phyloP scores from a whole-genome alignment of 176 grass and related monocot species.

The Luzula sylvatica region DNA sequence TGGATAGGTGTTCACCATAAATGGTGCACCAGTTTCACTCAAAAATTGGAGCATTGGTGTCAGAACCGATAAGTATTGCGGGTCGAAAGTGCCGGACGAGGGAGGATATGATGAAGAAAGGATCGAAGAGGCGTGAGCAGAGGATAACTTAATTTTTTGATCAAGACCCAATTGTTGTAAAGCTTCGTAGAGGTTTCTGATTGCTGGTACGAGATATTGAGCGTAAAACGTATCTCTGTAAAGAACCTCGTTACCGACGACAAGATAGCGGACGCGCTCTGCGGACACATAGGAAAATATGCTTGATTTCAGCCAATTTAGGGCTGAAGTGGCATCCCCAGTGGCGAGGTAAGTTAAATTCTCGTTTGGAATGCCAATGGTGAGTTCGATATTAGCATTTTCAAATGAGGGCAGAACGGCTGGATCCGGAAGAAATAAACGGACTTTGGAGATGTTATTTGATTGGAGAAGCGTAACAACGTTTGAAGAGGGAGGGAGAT shows the following conservation, averaged over 20 bases:
- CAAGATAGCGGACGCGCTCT: constrained; percentile 32
- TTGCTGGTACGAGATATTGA: constrained; percentile 49
- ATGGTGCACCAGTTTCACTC: constrained; percentile 38
- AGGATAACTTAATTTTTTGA: constrained; percentile 35
- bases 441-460: constrained; percentile 37
- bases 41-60: constrained; percentile 63
- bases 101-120: constrained; percentile 50
- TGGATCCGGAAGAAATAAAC: constrained; percentile 47
- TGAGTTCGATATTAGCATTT: constrained; percentile 33
- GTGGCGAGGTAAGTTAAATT: constrained; percentile 51
- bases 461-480: constrained; percentile 28
- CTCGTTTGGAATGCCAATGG: constrained; percentile 61
- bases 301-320: constrained; percentile 34
- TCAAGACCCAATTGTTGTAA: constrained; percentile 36
- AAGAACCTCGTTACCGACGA: constrained; percentile 66
- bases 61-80: constrained; percentile 23
- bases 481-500: constrained; percentile 23
- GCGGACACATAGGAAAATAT: constrained; percentile 30
- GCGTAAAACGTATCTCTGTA: constrained; percentile 49
- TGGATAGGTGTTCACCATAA: constrained; percentile 72
- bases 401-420: constrained; percentile 45
- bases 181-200: constrained; percentile 49
- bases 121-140: constrained; percentile 53
- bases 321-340: constrained; percentile 24
- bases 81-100: constrained; percentile 42